These are phyloP conservation scores for Saccharum hybrid DNA, from an alignment of 202 grass and related monocot genomes.

Conservation along the genomic window DNA sequence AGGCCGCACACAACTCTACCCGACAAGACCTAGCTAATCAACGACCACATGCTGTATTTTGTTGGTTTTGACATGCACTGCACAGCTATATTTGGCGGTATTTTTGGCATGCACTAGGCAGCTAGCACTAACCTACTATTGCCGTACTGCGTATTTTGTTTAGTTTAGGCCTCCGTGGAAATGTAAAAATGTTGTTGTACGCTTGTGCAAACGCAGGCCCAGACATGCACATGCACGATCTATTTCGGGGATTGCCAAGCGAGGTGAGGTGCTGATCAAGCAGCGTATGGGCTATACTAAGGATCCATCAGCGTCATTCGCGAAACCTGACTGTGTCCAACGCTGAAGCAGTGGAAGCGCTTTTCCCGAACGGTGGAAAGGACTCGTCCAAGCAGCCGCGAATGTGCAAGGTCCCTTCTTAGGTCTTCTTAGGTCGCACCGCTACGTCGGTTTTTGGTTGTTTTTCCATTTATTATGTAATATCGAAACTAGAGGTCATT, in stretches of 20 bases:
- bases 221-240: background rate
- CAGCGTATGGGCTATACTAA: too few relatives aligned
- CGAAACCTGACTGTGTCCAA: too few relatives aligned
- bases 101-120: background rate
- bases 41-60: conserved; percentile 4
- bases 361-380: too few relatives aligned
- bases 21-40: conserved; percentile 43
- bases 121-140: background rate
- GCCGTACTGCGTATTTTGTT: background rate
- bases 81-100: background rate
- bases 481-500: too few relatives aligned
- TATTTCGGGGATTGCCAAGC: background rate
- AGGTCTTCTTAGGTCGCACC: too few relatives aligned
- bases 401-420: too few relatives aligned
- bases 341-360: too few relatives aligned
- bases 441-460: too few relatives aligned
- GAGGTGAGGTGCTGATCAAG: too few relatives aligned
- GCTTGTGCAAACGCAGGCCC: background rate
- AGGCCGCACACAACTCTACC: background rate
- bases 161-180: background rate
- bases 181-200: background rate
- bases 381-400: too few relatives aligned
- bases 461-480: too few relatives aligned
- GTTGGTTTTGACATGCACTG: conserved; percentile 22
- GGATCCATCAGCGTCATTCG: too few relatives aligned